Evolutionary conservation across 202 grass and related monocot genomes (phyloP).

Genomic region (Zizania palustris): DNA sequence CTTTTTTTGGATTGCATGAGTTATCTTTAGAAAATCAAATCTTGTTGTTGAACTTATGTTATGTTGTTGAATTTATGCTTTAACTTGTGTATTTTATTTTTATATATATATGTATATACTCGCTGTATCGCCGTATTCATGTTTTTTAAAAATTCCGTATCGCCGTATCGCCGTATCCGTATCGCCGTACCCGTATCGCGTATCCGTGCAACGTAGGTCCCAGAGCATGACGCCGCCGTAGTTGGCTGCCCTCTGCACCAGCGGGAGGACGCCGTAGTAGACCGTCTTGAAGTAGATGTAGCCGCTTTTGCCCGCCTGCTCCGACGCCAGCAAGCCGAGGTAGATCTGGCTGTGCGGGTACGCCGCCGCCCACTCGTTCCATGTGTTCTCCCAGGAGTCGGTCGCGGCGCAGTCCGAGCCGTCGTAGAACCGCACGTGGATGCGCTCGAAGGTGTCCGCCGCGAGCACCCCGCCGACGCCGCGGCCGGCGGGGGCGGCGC

Average conservation of each 20-base stretch:
- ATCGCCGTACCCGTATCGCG: no score
- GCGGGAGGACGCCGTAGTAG: neutral
- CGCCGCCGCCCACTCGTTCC: conserved; percentile 25
- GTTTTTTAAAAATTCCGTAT: no score
- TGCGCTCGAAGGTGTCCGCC: neutral
- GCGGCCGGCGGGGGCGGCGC: neutral
- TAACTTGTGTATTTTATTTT: no score
- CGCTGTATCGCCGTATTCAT: no score
- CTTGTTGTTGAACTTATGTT: no score
- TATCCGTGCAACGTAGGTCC: no score
- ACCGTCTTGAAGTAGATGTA: conserved; percentile 16
- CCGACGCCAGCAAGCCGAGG: conserved; percentile 15
- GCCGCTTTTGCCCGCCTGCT: neutral
- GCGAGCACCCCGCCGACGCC: neutral
- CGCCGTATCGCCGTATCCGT: no score
- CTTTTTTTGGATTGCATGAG: no score
- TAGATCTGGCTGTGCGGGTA: conserved; percentile 19
- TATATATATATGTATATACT: no score
- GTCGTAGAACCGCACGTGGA: conserved; percentile 27
- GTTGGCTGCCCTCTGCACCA: neutral
- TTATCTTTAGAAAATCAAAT: no score
- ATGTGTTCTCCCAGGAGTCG: conserved; percentile 2
- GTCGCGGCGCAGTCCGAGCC: neutral
- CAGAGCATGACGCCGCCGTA: neutral
- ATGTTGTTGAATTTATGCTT: no score